Evolutionary conservation across 2,329 filamentous ascomycete genomes (phyloP).

Genomic region (Trichoderma pleuroti): DNA sequence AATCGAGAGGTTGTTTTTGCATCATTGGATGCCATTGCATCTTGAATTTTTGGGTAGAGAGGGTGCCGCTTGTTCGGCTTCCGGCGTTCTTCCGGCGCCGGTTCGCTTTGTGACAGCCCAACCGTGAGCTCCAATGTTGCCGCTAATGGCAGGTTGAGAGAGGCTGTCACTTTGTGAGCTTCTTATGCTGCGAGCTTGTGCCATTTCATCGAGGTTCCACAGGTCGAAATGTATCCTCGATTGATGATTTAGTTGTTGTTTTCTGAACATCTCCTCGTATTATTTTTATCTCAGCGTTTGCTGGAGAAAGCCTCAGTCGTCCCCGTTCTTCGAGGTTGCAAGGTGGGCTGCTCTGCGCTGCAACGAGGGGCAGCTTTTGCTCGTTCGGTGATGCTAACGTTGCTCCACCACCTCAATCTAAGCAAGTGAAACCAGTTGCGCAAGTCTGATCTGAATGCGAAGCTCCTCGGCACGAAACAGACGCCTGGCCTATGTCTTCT

Average conservation of each 20-base stretch:
- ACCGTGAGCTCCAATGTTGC: not conserved
- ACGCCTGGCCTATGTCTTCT: slow-evolving; percentile 19
- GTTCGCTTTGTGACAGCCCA: not conserved
- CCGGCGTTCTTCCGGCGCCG: slow-evolving; percentile 35
- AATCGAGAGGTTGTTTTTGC: not conserved
- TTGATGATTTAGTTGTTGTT: not conserved
- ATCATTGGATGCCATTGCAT: not conserved
- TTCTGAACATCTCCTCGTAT: not conserved
- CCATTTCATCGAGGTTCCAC: not conserved
- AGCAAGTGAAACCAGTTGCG: not conserved
- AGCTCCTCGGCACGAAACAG: not conserved
- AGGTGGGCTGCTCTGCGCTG: slow-evolving; percentile 4
- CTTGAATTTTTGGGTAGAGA: slow-evolving; percentile 23
- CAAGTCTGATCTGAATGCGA: slow-evolving; percentile 12
- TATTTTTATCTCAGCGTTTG: not conserved
- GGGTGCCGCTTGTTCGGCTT: slow-evolving; percentile 19
- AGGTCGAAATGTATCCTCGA: not conserved
- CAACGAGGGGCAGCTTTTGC: slow-evolving; percentile 12
- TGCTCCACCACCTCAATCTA: slow-evolving; percentile 8
- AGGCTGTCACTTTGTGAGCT: not conserved
- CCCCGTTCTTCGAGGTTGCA: not conserved
- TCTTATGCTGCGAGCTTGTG: not conserved
- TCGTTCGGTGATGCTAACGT: not conserved
- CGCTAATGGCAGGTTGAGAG: not conserved
- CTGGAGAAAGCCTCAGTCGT: not conserved